Evolutionary conservation across 306 rosid species (phyloP).

Genomic region (Alnus glutinosa): DNA sequence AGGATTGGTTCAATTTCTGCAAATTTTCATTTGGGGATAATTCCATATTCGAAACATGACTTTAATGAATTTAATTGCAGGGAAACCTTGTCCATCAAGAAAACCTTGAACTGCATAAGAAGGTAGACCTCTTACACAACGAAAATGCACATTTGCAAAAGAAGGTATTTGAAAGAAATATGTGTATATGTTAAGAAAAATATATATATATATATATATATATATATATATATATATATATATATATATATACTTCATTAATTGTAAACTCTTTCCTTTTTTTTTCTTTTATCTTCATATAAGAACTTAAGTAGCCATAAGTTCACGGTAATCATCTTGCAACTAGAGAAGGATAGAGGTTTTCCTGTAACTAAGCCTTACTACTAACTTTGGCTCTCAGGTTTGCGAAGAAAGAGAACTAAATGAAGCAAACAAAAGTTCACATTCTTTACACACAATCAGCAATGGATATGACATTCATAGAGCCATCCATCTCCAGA

Average conservation of each 20-base stretch:
- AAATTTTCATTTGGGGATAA: slow-evolving; percentile 10
- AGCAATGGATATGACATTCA: slow-evolving; percentile 46
- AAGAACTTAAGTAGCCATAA: not conserved
- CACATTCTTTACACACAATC: slow-evolving; percentile 35
- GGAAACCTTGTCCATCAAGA: slow-evolving; percentile 57
- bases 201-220: too few relatives aligned
- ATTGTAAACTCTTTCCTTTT: not conserved
- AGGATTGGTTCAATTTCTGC: slow-evolving; percentile 7
- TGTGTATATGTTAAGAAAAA: too few relatives aligned
- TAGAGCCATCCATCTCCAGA: slow-evolving; percentile 60
- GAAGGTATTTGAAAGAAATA: slow-evolving; percentile 43
- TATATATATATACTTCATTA: too few relatives aligned
- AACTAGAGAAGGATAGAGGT: slow-evolving; percentile 11
- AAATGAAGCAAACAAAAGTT: slow-evolving; percentile 38
- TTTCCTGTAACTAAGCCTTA: slow-evolving; percentile 24
- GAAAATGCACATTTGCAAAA: slow-evolving; percentile 57
- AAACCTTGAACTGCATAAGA: slow-evolving; percentile 49
- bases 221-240: too few relatives aligned
- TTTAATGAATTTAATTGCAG: slow-evolving; percentile 39
- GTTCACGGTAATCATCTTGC: slow-evolving; percentile 9
- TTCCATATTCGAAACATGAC: slow-evolving; percentile 18
- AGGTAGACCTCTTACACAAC: slow-evolving; percentile 44
- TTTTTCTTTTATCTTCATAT: not conserved
- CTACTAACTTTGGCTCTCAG: slow-evolving; percentile 41
- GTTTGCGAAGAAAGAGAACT: slow-evolving; percentile 46